Base-by-base conservation (phyloP, 805 yeast species). In the Candida nemodendra region DNA sequence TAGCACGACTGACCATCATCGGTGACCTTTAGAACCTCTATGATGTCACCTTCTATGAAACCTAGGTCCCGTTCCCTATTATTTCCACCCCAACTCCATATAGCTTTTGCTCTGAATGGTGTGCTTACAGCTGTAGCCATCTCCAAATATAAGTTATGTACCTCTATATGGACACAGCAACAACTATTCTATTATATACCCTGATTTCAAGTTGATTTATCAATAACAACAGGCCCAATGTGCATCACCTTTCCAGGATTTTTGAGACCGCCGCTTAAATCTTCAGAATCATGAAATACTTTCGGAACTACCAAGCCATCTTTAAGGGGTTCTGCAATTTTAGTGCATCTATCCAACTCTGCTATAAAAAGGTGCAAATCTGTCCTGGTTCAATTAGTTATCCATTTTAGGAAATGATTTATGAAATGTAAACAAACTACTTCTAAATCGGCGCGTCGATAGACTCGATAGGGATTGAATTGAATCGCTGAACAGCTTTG, bases 1-100 rank as follows among this genome's bases (percentile, higher is more conserved):
- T 79, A 85, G 84, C 91, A 89, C 95, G 95, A 88, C 53, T 81
- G 81, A 14, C 95, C 96, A 56, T 93, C 95, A 4, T 91, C 86
- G 9, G 78, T 66, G 42, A 79, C 71, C 36, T 80, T 74, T 3
- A 48, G 34, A 4, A 93, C 95, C 45, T 88, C 95, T 50, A 93
- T 86, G 34, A 86, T 67, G 56, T 93, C 98, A 34, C 95, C 95
- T 64, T 93, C 98, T 15, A 90, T 74, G 58, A 93, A 93, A 1
- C 98, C 98, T 29, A 93, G 69, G 56, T 93, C 97, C 35, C 47
- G 42, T 31, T 85, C 84, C 38, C 81, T 85, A 53, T 84, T 79
- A 54, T 88, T 89, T 12, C 96, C 98, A 15, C 96, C 81, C 96
- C 96, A 90, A 17, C 96, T 87, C 57, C 85, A 91, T 27, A 76